A percentile compares a stretch with the other conserved stretches of the same genome.
Conservation (phyloP, 1,139 yeast species). For the Yamadazyma jaroonii region DNA sequence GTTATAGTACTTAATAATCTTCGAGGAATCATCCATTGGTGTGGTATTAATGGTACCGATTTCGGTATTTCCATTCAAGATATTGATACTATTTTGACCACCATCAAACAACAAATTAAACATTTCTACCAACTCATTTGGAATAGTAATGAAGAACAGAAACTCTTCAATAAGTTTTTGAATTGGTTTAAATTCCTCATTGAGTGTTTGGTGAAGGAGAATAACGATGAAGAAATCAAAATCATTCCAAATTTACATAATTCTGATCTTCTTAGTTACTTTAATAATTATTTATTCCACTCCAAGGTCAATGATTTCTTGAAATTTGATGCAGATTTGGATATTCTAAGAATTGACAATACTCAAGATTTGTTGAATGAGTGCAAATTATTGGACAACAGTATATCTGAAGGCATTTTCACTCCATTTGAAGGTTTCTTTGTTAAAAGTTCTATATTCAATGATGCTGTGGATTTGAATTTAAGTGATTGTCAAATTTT, state of each 20-base stretch:
- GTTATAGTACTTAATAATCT: constrained; percentile 49
- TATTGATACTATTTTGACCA: constrained; percentile 25
- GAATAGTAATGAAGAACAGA: constrained; percentile 52
- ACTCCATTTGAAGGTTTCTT: constrained; percentile 6
- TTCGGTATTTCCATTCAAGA: constrained; percentile 28
- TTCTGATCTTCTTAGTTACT: constrained; percentile 28
- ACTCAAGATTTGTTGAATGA: not conserved
- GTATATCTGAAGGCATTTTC: not conserved
- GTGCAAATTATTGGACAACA: not conserved
- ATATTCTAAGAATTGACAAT: not conserved
- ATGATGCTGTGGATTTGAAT: not conserved
- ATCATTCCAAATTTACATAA: constrained; percentile 19
- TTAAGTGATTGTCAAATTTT: constrained; percentile 1
- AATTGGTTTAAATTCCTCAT: constrained; percentile 45
- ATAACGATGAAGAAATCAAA: constrained; percentile 27
- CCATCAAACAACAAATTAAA: constrained; percentile 33
- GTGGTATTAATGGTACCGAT: constrained; percentile 16
- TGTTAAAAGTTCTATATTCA: not conserved
- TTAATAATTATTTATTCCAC: constrained; percentile 25
- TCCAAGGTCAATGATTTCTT: constrained; percentile 25
- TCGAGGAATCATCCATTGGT: constrained; percentile 43
- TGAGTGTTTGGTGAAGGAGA: constrained; percentile 36
- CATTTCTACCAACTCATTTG: constrained; percentile 39
- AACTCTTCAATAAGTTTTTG: constrained; percentile 48
- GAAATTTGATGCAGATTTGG: constrained; percentile 14